Conservation (phyloP, 2,329 filamentous ascomycete genomes). For the Venturia asperata region DNA sequence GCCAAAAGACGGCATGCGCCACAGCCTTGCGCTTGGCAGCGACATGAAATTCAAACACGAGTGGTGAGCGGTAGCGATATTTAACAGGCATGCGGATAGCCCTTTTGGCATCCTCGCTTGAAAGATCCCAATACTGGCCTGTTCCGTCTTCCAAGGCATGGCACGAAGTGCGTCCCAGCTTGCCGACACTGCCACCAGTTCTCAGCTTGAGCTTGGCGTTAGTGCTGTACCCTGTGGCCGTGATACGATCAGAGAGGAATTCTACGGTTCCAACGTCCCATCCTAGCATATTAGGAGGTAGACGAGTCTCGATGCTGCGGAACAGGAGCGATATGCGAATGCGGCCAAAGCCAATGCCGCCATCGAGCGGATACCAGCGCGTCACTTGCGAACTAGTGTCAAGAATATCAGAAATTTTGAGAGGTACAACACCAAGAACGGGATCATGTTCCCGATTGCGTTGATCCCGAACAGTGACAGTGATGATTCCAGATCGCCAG, state of each 20-base stretch:
- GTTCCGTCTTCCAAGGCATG: constrained; percentile 52
- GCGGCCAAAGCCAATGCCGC: constrained; percentile 82
- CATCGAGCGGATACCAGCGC: constrained; percentile 93
- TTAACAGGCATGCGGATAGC: constrained; percentile 74
- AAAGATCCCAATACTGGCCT: constrained; percentile 54
- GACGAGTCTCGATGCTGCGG: constrained; percentile 75
- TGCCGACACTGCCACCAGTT: constrained; percentile 76
- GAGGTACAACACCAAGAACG: constrained; percentile 81
- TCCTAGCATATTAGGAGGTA: constrained; percentile 78
- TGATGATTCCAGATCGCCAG: constrained; percentile 82
- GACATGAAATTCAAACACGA: constrained; percentile 79
- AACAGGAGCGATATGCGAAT: constrained; percentile 84
- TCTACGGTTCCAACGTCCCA: constrained; percentile 97
- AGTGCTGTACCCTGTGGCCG: constrained; percentile 55
- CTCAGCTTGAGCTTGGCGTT: constrained; percentile 64
- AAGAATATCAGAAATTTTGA: constrained; percentile 82
- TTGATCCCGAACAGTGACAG: constrained; percentile 79
- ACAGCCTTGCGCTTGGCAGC: constrained; percentile 62
- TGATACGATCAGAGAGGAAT: constrained; percentile 66
- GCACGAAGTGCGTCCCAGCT: constrained; percentile 58
- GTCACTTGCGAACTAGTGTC: constrained; percentile 81
- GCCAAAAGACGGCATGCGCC: constrained; percentile 76
- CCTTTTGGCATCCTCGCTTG: constrained; percentile 43
- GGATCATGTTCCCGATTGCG: constrained; percentile 90
- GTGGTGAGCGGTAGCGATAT: constrained; percentile 79